A percentile compares a stretch with the other conserved stretches of the same genome.
Evolutionary conservation across 352 stramenopile species (phyloP).

Genomic region (Pseudoperonospora humuli): DNA sequence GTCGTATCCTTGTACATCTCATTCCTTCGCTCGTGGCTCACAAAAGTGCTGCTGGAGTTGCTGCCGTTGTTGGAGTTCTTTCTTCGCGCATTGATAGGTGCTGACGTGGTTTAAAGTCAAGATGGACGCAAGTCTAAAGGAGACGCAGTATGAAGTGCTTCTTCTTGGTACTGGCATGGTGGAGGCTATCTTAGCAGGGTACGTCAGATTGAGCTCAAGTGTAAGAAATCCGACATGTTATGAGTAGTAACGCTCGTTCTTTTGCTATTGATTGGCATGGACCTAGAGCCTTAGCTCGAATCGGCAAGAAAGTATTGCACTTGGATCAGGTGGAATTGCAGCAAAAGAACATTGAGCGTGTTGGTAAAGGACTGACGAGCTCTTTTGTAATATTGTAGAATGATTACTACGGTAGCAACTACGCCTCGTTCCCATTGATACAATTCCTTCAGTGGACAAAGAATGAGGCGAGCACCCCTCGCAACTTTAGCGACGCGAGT

Average conservation of each 20-base stretch:
- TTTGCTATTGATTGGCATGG: neutral
- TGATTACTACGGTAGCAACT: constrained; percentile 80
- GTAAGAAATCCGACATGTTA: neutral
- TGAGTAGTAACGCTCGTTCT: neutral
- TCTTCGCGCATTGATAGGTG: constrained; percentile 14
- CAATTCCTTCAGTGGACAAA: constrained; percentile 54
- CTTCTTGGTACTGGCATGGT: constrained; percentile 77
- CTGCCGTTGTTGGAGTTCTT: constrained; percentile 22
- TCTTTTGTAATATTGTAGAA: constrained; percentile 32
- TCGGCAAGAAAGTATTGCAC: constrained; percentile 72
- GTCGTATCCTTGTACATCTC: constrained; percentile 29
- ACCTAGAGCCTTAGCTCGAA: constrained; percentile 54
- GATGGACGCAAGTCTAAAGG: constrained; percentile 54
- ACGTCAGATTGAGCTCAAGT: neutral
- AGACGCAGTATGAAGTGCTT: constrained; percentile 62
- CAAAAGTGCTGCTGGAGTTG: constrained; percentile 14
- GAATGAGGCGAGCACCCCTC: constrained; percentile 34
- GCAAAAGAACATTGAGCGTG: neutral
- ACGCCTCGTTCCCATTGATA: constrained; percentile 54
- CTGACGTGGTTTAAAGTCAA: constrained; percentile 8
- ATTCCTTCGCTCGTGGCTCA: constrained; percentile 25
- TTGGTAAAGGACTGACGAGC: neutral
- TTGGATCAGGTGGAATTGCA: constrained; percentile 44
- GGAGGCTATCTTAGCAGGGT: constrained; percentile 71
- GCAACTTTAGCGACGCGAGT: constrained; percentile 24